Conservation (phyloP, 148 eudicot species). For the Arctostaphylos glauca region DNA sequence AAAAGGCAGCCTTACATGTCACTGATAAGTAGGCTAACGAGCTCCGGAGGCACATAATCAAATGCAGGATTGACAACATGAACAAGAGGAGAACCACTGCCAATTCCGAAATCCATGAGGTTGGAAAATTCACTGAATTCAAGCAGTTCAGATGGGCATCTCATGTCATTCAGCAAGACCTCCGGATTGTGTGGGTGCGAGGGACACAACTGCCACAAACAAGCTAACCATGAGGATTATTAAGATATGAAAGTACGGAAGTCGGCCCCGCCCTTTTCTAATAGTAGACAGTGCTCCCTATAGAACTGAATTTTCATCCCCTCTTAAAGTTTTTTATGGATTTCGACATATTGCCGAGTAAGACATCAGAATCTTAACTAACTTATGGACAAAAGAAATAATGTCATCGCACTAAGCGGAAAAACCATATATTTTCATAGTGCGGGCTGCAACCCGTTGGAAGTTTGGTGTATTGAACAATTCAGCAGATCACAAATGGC, state of each 20-base stretch:
- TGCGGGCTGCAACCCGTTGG: background rate
- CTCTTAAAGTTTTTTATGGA: too few species aligned
- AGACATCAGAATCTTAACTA: background rate
- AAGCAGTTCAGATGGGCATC: constrained; percentile 87
- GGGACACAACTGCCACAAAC: constrained; percentile 71
- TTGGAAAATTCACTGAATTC: constrained; percentile 94
- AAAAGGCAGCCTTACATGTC: constrained; percentile 69
- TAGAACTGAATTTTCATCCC: too few species aligned
- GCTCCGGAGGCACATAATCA: constrained; percentile 93
- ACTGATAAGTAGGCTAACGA: constrained; percentile 85
- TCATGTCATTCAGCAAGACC: constrained; percentile 85
- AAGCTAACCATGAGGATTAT: background rate
- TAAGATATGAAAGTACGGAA: too few species aligned
- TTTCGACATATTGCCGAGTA: background rate
- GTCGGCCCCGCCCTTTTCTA: too few species aligned
- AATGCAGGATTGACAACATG: constrained; percentile 96
- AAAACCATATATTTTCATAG: background rate
- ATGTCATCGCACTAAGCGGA: background rate
- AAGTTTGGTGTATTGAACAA: too few species aligned
- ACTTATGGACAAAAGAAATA: background rate
- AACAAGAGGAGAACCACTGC: constrained; percentile 75
- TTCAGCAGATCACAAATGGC: too few species aligned
- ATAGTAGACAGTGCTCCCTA: too few species aligned
- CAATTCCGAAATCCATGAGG: constrained; percentile 80
- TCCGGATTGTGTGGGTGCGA: constrained; percentile 97